Base-by-base conservation (phyloP, 2,329 filamentous ascomycete genomes). In the Penicillium sp. region DNA sequence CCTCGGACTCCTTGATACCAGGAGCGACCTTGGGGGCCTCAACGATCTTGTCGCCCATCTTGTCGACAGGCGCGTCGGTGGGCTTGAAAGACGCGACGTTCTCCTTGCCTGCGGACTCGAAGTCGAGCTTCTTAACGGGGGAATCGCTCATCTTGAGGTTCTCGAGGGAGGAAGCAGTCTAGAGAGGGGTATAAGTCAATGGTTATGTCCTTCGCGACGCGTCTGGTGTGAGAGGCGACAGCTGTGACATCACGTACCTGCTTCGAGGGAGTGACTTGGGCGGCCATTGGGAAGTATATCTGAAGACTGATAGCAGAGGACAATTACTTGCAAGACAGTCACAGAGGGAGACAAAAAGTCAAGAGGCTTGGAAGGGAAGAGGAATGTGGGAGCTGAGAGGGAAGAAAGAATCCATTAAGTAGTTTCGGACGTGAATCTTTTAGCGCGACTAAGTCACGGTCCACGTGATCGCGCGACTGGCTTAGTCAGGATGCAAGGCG, bases 141-240 rank as follows among this genome's bases (percentile, higher is more conserved):
- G 89, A 93, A 60, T 94, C 87, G 55, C 69, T 75, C 82, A 96
- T 94, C 75, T 91, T 94, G 70, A 97, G 79, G 60, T 81, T 82
- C 71, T 93, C 84, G 66, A 97, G 85, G 62, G 84, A 89, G 64
- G 87, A 84, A 63, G 89, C 87, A 76, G 86, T 86, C 91, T 97
- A 68, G 55, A 38, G 40, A 47, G 31, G 52, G 51, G 42, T 44
- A 47, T 59, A 74, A 69, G 70, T 70, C 68, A 68, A 66, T 67
- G 52, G 51, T 48, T 49, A 56, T 55, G 52, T 54, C 61, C 46
- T 47, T 59, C 44, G 39, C 54, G 60, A 67, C 62, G 65, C 61
- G 62, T 68, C 58, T 51, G 46, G 36, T 51, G 47, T 41, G 50
- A 51, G 56, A 59, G 52, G 65, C 60, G 61, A 66, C 48, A 55